Evolutionary conservation across 2,329 filamentous ascomycete genomes (phyloP), one percentile per base, ranked within the genome.

Genomic region (Daldinia sp.): DNA sequence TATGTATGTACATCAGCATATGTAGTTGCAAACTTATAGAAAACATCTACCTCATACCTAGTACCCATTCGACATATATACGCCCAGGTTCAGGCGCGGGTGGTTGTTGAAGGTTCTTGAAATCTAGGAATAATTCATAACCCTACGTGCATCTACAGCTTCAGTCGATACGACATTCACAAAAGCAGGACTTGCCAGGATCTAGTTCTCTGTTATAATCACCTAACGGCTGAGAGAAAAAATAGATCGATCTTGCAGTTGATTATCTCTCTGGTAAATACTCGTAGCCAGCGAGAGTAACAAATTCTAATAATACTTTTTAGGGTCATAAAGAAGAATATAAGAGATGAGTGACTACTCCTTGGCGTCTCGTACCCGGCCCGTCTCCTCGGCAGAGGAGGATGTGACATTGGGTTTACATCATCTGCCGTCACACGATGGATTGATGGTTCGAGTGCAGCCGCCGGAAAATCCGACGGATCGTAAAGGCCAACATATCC

Each of bases 381-480:
- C 45, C 1, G 3, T 25, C n/a, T 39, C 62, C 8, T 41, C 45
- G 5, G 43, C 23, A n/a, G 17, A 53, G 10, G 43, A 55, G 55
- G 57, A 64, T 35, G 48, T 49, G 9, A 27, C 23, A 21, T 32
- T 77, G 21, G 65, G 67, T 3, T 74, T 84, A 4, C 78, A 83
- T 50, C 76, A 80, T 0, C 59, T 83, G 3, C 66, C 75, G 0
- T 68, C 71, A 2, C 67, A 70, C 2, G 74, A 81, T 8, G 80
- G 79, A 1, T 68, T 85, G 1, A 53, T 86, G 3, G 71, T 85
- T 66, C 81, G 78, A 47, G 73, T 86, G 9, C 72, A 78, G 3
- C 81, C 83, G 0, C 84, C 83, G 0, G 72, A 39, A 2, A 55
- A 71, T 5, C 81, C 81, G 1, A 25, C 37, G 0, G 15, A 68